Base-by-base conservation (phyloP, 179 eudicot species). In the Actinidia polygama region DNA sequence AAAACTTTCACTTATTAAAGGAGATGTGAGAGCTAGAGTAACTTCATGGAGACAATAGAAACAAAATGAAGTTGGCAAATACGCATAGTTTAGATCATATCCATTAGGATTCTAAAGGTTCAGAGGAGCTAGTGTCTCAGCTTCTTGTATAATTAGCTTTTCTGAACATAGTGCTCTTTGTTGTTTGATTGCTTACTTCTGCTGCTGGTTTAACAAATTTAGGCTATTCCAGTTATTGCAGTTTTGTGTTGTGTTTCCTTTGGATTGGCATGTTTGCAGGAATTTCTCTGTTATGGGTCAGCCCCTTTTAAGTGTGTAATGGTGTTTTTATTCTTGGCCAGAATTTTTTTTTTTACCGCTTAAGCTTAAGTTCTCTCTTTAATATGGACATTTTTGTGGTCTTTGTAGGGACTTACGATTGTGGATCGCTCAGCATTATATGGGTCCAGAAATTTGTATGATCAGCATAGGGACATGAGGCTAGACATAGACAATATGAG, bases 401-500 rank as follows among this genome's bases (percentile, higher is more conserved):
- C 64, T 78, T 83, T 81, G 79, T 92, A 93, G 94, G 98, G 94
- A 72, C 83, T 87, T 78, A 88, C 89, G 90, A 88, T 88, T 75
- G 87, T 81, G 81, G 94, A 89, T 61, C 94, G 88, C 62, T 87
- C 93, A 16, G 86, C 91, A 51, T 78, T 85, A 26, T 90, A 90
- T 81, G 94, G 90, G 30, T 84, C 97, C n/a, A 90, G 94, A 85
- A 88, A 80, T 86, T 68, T 74, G 58, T 49, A 55, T 62, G 93
- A 91, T 87, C 93, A 91, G 79, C 87, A 91, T 51, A 83, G 87
- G 81, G 91, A 91, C 62, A 85, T 88, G 91, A 88, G 91, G 62
- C 90, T 91, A 12, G 91, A 91, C 82, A 73, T 91, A 26, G 91
- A 91, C 82, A 85, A 86, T 71, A 91, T 91, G 93, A 88, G 95